phyloP scores from a whole-genome alignment of 768 basidiomycete genomes.

The Termitomyces bulborhizus region DNA sequence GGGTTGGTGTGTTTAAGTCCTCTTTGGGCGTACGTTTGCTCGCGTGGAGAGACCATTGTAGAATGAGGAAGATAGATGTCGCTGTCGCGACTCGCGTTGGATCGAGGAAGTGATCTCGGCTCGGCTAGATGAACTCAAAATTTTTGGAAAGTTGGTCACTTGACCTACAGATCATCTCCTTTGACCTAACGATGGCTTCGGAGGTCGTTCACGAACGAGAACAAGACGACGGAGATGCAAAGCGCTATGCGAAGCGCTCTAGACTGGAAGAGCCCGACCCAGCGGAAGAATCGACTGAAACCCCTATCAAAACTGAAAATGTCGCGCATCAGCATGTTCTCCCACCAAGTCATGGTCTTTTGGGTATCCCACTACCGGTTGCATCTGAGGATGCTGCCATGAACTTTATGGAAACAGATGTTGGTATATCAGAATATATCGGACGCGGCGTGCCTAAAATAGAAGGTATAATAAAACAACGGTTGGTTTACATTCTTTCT shows the following conservation, averaged over 20 bases:
- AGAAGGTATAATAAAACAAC: slow-evolving; percentile 93
- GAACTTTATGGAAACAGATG: slow-evolving; percentile 71
- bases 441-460: slow-evolving; percentile 63
- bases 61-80: background rate
- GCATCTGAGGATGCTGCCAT: slow-evolving; percentile 43
- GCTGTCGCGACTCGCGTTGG: background rate
- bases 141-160: slow-evolving; percentile 5
- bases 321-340: slow-evolving; percentile 34
- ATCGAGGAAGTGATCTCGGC: slow-evolving; percentile 5
- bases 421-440: slow-evolving; percentile 89
- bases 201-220: slow-evolving; percentile 45
- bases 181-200: slow-evolving; percentile 21
- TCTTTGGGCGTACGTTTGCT: slow-evolving; percentile 57
- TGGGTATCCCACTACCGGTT: slow-evolving; percentile 51
- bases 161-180: background rate
- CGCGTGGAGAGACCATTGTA: slow-evolving; percentile 28
- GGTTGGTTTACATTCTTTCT: slow-evolving; percentile 40
- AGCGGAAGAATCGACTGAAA: slow-evolving; percentile 4
- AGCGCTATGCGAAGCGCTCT: slow-evolving; percentile 38
- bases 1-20: slow-evolving; percentile 58
- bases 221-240: slow-evolving; percentile 35
- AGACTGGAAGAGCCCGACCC: slow-evolving; percentile 27
- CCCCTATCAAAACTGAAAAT: background rate
- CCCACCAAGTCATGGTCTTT: slow-evolving; percentile 70
- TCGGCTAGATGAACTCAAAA: slow-evolving; percentile 13